These are phyloP conservation scores for Microdochium nivale DNA, from an alignment of 2,329 filamentous ascomycete genomes.

Conservation along the genomic window DNA sequence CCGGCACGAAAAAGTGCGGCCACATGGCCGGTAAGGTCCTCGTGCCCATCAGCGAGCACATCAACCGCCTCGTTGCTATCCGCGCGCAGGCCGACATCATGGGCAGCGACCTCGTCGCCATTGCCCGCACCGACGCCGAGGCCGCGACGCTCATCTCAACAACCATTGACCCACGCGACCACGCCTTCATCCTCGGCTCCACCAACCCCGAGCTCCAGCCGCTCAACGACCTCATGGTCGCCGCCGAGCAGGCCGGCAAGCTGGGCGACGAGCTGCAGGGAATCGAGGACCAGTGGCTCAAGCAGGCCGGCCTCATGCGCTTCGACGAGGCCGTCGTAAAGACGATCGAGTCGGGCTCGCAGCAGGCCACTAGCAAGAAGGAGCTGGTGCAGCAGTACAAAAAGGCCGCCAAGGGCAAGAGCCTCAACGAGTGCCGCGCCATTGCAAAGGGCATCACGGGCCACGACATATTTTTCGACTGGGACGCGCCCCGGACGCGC, in stretches of 20 bases:
- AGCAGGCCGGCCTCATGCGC: slow-evolving; percentile 71
- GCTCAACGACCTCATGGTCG: slow-evolving; percentile 83
- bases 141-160: slow-evolving; percentile 95
- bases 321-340: slow-evolving; percentile 87
- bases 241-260: slow-evolving; percentile 77
- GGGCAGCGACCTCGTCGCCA: slow-evolving; percentile 81
- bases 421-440: slow-evolving; percentile 70
- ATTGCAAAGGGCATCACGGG: slow-evolving; percentile 72
- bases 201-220: slow-evolving; percentile 82
- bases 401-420: slow-evolving; percentile 67
- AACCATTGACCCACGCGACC: slow-evolving; percentile 92
- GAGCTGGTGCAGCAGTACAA: slow-evolving; percentile 59
- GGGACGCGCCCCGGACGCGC: slow-evolving; percentile 85
- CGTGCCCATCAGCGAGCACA: slow-evolving; percentile 94
- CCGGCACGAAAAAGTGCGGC: slow-evolving; percentile 98
- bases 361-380: slow-evolving; percentile 53
- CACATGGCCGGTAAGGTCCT: slow-evolving; percentile 99
- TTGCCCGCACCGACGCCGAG: slow-evolving; percentile 95
- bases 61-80: slow-evolving; percentile 94
- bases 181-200: slow-evolving; percentile 81
- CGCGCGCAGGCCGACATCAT: slow-evolving; percentile 98
- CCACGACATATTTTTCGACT: slow-evolving; percentile 82
- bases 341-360: slow-evolving; percentile 61
- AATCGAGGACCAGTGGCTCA: slow-evolving; percentile 84
- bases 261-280: slow-evolving; percentile 71